Base-by-base conservation (phyloP, 345 rosid species). In the Punica granatum region DNA sequence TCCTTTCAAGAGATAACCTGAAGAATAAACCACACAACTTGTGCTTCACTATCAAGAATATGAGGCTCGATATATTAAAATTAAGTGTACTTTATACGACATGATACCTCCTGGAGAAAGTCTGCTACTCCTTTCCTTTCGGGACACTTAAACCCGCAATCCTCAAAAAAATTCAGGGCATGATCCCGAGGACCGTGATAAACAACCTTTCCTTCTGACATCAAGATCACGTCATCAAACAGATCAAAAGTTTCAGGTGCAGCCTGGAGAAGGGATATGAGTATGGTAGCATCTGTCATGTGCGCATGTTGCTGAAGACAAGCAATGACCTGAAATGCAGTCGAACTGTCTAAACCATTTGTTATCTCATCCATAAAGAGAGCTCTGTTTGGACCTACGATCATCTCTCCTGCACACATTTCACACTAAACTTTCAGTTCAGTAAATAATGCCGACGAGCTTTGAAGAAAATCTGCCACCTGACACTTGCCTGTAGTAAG, bases 361-460 rank as follows among this genome's bases (percentile, higher is more conserved):
- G 89, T 78, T 70, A 88, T 84, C 73, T 86, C 89, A 62, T 86
- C 95, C 95, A 88, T 84, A 64, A 88, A 83, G 8, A 88, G 30
- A 35, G 91, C 82, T 76, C 79, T 84, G 26, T 74, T 76, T 14
- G 95, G 88, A 15, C 91, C 89, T 7, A 88, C 88, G 44, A 83
- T 77, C 86, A 88, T 84, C 78, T 88, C 95, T 34, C 84, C 95
- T 84, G 83, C 71, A 72, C 39, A 54, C 31, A n/a, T 60, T 26
- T 35, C 2, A 51, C 30, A 46, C 48, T 16, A 35, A 46, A 44
- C 53, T 28, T 69, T 14, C 14, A n/a, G n/a, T n/a, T n/a, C n/a
- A n/a, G n/a, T n/a, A n/a, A n/a, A n/a, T n/a, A n/a, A n/a, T n/a
- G 3, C n/a, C 12, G 5, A 1, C n/a, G 30, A 51, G 30, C 28